A percentile compares a stretch with the other conserved stretches of the same genome.
phyloP scores from a whole-genome alignment of 2,329 filamentous ascomycete genomes.

The Diaporthe citrichinensis region DNA sequence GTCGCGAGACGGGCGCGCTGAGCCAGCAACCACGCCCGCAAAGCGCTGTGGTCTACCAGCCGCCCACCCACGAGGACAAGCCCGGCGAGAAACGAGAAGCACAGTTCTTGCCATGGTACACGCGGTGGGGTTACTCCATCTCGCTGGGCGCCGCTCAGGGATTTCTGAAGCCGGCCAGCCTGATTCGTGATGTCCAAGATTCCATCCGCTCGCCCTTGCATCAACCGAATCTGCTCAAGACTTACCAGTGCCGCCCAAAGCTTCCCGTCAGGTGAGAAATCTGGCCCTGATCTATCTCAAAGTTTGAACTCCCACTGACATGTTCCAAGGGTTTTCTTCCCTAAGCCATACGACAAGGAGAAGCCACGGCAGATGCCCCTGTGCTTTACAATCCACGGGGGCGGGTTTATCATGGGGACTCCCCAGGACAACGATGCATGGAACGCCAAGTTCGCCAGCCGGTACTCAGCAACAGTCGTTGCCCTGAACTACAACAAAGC shows the following conservation, averaged over 20 bases:
- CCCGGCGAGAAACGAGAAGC: conserved; percentile 30
- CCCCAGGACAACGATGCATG: conserved; percentile 36
- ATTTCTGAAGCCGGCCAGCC: conserved; percentile 32
- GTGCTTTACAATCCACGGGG: conserved; percentile 35
- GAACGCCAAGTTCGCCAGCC: conserved; percentile 34
- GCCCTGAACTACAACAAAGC: conserved; percentile 36
- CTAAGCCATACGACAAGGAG: conserved; percentile 35
- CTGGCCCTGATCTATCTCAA: not conserved
- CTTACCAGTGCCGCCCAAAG: conserved; percentile 31
- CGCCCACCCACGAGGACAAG: conserved; percentile 16
- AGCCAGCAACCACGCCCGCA: conserved; percentile 33
- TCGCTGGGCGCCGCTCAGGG: conserved; percentile 30
- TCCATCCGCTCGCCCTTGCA: conserved; percentile 29
- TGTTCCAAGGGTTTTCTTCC: conserved; percentile 28
- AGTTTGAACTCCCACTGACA: not conserved
- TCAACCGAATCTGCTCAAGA: conserved; percentile 14
- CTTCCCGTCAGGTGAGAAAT: conserved; percentile 19
- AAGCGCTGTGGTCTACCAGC: conserved; percentile 26
- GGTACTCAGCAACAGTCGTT: conserved; percentile 24
- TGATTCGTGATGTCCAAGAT: conserved; percentile 34
- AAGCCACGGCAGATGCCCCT: conserved; percentile 33
- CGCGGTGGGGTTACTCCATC: conserved; percentile 32
- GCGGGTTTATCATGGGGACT: conserved; percentile 35
- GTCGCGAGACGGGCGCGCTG: conserved; percentile 5
- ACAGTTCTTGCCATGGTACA: conserved; percentile 38